phyloP scores from a whole-genome alignment of 495 filamentous ascomycete genomes.

The Penicillium cinerascens region DNA sequence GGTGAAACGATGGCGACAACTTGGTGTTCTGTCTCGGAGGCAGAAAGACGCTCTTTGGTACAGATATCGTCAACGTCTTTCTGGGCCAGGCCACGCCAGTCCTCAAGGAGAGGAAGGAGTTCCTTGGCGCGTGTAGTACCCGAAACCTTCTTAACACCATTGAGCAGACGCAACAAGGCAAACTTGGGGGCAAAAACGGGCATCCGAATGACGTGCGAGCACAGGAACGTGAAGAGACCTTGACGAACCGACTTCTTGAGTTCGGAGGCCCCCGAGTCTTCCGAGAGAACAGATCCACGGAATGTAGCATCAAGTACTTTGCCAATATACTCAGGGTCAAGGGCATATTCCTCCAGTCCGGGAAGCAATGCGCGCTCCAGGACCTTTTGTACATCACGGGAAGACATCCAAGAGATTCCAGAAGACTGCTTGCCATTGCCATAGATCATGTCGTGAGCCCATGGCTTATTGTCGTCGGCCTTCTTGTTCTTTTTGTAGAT shows the following conservation, averaged over 20 bases:
- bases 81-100: slow-evolving; percentile 55
- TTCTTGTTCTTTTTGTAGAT: slow-evolving; percentile 47
- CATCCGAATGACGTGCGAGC: slow-evolving; percentile 63
- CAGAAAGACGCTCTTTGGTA: slow-evolving; percentile 57
- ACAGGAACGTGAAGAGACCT: slow-evolving; percentile 69
- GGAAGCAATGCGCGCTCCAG: slow-evolving; percentile 62
- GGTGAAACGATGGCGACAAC: slow-evolving; percentile 60
- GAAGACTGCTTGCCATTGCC: slow-evolving; percentile 47
- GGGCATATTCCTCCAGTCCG: slow-evolving; percentile 73
- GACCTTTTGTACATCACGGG: slow-evolving; percentile 54
- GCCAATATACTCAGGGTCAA: slow-evolving; percentile 65
- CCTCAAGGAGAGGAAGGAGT: slow-evolving; percentile 64
- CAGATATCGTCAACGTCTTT: slow-evolving; percentile 44
- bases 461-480: slow-evolving; percentile 34
- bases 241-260: slow-evolving; percentile 63
- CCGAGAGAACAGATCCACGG: slow-evolving; percentile 39
- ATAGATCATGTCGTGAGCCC: slow-evolving; percentile 57
- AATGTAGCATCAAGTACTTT: slow-evolving; percentile 56
- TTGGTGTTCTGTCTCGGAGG: slow-evolving; percentile 53
- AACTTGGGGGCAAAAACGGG: slow-evolving; percentile 66
- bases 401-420: slow-evolving; percentile 55
- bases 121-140: slow-evolving; percentile 62
- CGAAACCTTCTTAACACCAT: slow-evolving; percentile 64
- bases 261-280: slow-evolving; percentile 44
- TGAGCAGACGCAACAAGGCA: slow-evolving; percentile 65